phyloP scores from a whole-genome alignment of 257 asterid genomes.

The Linaria vulgaris region DNA sequence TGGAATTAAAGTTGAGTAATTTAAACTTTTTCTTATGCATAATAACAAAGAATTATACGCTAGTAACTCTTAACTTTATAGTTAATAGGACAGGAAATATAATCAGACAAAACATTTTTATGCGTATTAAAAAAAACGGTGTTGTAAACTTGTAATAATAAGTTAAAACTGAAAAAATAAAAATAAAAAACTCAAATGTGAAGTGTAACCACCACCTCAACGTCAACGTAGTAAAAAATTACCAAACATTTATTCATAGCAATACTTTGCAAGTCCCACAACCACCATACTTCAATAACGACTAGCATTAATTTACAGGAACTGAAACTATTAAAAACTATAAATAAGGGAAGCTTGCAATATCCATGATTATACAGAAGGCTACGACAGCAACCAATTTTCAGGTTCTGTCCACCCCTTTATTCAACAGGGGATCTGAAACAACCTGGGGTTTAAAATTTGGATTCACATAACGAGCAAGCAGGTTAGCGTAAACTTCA shows the following conservation, averaged over 20 bases:
- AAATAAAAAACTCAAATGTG: too few species aligned
- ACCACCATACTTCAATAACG: background rate
- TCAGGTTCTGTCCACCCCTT: constrained; percentile 15
- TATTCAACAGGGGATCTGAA: constrained; percentile 67
- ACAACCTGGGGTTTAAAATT: constrained; percentile 87
- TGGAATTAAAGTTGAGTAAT: too few species aligned
- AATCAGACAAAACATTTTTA: too few species aligned
- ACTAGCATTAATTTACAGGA: constrained; percentile 1
- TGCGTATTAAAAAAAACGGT: too few species aligned
- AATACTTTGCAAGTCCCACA: constrained; percentile 5
- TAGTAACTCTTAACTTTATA: too few species aligned
- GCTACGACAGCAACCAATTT: constrained; percentile 5
- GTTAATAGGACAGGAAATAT: too few species aligned
- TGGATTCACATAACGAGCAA: constrained; percentile 62
- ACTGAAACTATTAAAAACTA: constrained; percentile 28
- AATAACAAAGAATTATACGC: too few species aligned
- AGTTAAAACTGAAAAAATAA: too few species aligned
- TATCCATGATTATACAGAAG: constrained; percentile 16
- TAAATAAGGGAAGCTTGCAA: constrained; percentile 14
- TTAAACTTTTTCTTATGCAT: too few species aligned
- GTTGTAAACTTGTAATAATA: too few species aligned
- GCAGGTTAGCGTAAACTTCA: constrained; percentile 67
- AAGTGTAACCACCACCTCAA: too few species aligned
- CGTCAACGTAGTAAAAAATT: too few species aligned
- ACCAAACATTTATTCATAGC: background rate